Base-by-base conservation (phyloP, 2,329 filamentous ascomycete species). In the Colletotrichum sojae region DNA sequence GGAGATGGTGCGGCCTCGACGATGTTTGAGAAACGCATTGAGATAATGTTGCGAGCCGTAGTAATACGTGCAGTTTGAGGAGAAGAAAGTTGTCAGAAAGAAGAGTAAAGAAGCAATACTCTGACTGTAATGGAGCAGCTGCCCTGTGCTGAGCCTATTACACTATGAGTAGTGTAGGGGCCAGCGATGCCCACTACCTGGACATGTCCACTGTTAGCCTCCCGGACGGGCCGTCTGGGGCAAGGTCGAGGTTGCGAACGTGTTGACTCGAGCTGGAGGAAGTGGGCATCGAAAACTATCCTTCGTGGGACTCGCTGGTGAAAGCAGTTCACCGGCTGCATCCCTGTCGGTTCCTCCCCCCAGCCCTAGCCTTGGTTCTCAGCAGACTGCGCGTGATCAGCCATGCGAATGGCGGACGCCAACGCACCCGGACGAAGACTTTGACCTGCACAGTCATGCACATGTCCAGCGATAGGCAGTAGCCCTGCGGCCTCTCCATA, bases 221-320 rank as follows among this genome's bases (percentile, higher is more conserved):
- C 31, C 13, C 56, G 22, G 22, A 25, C 13, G 48, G 10, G 20
- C n/a, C 48, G 49, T n/a, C 48, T 52, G 48, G 48, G 31, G 45
- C 13, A 51, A 27, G 16, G 12, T 60, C 25, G 57, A 27, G 16
- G 12, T 60, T n/a, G 57, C 18, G 27, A 45, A 25, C n/a, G 15
- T n/a, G 49, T 15, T 16, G 25, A 13, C 12, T 13, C 12, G 48
- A 36, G 31, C 31, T 6, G 31, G 31, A 36, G 40, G 56, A 59
- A 61, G 51, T 18, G 18, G 48, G 56, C 8, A 39, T 27, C 13
- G 13, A 27, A 36, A 45, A 46, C 55, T 46, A 46, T 43, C 40
- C 48, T 52, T 64, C 45, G 43, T 25, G 31, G 27, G 40, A n/a
- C 15, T 52, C 31, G 31, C 31, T 36, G 31, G 15, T 52, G 53